Conservation (phyloP, 1,284 basidiomycete species). For the Ceratobasidium sp. region DNA sequence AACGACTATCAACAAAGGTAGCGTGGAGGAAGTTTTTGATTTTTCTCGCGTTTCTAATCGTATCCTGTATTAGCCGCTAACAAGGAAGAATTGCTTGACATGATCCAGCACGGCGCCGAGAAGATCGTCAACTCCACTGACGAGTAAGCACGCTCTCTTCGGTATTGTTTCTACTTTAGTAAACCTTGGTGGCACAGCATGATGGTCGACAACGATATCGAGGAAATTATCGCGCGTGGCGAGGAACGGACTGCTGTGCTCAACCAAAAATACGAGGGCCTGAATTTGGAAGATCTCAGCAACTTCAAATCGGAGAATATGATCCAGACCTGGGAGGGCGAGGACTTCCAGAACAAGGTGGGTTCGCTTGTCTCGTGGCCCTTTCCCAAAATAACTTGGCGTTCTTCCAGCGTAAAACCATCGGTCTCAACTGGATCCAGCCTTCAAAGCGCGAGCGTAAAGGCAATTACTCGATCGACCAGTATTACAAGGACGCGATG, state of each 20-base stretch:
- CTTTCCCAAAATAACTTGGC: slow-evolving; percentile 46
- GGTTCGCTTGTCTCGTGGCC: slow-evolving; percentile 50
- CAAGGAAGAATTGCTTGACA: slow-evolving; percentile 97
- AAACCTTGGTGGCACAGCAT: slow-evolving; percentile 62
- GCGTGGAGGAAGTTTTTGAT: slow-evolving; percentile 30
- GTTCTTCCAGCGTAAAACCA: slow-evolving; percentile 69
- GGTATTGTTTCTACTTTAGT: not conserved
- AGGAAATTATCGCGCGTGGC: slow-evolving; percentile 91
- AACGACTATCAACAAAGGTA: slow-evolving; percentile 73
- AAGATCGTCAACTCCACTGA: slow-evolving; percentile 89
- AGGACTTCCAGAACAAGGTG: slow-evolving; percentile 87
- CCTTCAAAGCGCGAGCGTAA: slow-evolving; percentile 97
- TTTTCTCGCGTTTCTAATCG: not conserved
- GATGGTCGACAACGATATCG: slow-evolving; percentile 92
- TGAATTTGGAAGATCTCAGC: slow-evolving; percentile 95
- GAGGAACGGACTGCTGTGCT: slow-evolving; percentile 92
- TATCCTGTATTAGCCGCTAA: slow-evolving; percentile 72
- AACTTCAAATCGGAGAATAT: slow-evolving; percentile 94
- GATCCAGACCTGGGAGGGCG: slow-evolving; percentile 96
- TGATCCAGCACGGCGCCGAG: slow-evolving; percentile 99
- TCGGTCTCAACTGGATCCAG: slow-evolving; percentile 87
- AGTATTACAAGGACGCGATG: slow-evolving; percentile 94
- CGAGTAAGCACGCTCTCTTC: slow-evolving; percentile 62
- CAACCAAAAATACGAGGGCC: slow-evolving; percentile 91
- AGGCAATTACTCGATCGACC: slow-evolving; percentile 94